phyloP scores from a whole-genome alignment of 148 eudicot species.

The Diospyros kaki region DNA sequence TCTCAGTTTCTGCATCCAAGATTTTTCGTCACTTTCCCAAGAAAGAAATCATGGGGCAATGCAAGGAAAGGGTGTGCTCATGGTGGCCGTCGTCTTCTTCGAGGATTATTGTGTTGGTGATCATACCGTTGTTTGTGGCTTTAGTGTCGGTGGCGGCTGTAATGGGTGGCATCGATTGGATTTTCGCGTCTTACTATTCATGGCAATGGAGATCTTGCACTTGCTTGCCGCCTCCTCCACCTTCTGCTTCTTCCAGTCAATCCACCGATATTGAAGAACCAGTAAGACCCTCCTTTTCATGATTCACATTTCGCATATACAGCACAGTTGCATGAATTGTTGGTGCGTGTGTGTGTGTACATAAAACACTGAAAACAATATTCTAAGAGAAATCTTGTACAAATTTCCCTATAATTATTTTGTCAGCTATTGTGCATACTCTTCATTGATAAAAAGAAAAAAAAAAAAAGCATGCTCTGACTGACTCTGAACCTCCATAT shows the following conservation, averaged over 20 bases:
- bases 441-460: too few relatives aligned
- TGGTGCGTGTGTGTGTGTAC: too few relatives aligned
- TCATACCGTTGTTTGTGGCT: slow-evolving; percentile 27
- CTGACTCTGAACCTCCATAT: too few relatives aligned
- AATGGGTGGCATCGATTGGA: slow-evolving; percentile 18
- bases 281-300: background rate
- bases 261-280: slow-evolving; percentile 1
- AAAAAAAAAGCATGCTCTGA: too few relatives aligned
- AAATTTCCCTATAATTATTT: too few relatives aligned
- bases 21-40: too few relatives aligned
- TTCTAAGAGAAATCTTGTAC: too few relatives aligned
- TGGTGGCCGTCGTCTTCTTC: slow-evolving; percentile 25
- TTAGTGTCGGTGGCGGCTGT: slow-evolving; percentile 23
- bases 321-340: too few relatives aligned
- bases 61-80: slow-evolving; percentile 13
- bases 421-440: too few relatives aligned
- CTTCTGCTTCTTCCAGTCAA: background rate
- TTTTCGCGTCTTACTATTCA: slow-evolving; percentile 6
- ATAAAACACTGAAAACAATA: too few relatives aligned
- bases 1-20: too few relatives aligned
- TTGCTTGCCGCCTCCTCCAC: background rate
- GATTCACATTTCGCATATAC: too few relatives aligned
- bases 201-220: slow-evolving; percentile 15
- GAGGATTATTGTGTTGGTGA: slow-evolving; percentile 21
- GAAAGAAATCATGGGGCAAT: slow-evolving; percentile 16